These are phyloP conservation scores for Lablab purpureus DNA, from an alignment of 306 rosid species.

Conservation along the genomic window DNA sequence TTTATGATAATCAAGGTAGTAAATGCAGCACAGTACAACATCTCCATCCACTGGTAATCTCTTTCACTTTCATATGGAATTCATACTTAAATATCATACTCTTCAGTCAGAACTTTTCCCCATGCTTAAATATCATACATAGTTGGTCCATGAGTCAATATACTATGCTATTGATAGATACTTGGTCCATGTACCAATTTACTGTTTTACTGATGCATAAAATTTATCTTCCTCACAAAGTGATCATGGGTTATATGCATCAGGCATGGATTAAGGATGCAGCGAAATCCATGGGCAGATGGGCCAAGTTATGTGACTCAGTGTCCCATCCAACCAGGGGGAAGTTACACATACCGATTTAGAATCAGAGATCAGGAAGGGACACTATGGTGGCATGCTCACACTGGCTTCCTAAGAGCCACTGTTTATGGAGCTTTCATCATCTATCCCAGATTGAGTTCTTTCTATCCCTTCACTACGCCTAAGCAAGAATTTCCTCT, in stretches of 20 bases:
- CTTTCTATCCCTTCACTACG: slow-evolving; percentile 70
- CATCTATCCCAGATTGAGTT: slow-evolving; percentile 72
- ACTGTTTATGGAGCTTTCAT: slow-evolving; percentile 95
- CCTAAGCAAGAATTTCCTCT: slow-evolving; percentile 72
- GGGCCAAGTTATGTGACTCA: slow-evolving; percentile 89
- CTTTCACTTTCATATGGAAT: slow-evolving; percentile 7
- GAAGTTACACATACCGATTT: slow-evolving; percentile 84
- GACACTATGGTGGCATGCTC: slow-evolving; percentile 99
- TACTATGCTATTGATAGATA: neutral
- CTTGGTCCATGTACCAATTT: slow-evolving; percentile 3
- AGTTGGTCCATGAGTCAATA: neutral
- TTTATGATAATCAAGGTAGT: slow-evolving; percentile 65
- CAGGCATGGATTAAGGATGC: slow-evolving; percentile 93
- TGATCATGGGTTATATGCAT: slow-evolving; percentile 21
- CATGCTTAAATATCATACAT: neutral
- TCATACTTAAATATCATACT: neutral
- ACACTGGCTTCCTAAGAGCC: slow-evolving; percentile 83
- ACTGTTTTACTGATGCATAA: slow-evolving; percentile 3
- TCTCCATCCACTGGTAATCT: slow-evolving; percentile 79
- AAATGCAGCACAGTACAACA: slow-evolving; percentile 67
- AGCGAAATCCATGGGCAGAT: slow-evolving; percentile 94
- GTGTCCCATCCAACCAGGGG: slow-evolving; percentile 91
- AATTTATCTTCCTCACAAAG: slow-evolving; percentile 35
- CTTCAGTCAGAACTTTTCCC: slow-evolving; percentile 1
- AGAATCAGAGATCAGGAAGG: slow-evolving; percentile 83